Percentiles rank a stretch among this genome's conserved stretches.
Evolutionary conservation across 202 grass and related monocot genomes (phyloP).

Genomic region (Hordeum pubiflorum): DNA sequence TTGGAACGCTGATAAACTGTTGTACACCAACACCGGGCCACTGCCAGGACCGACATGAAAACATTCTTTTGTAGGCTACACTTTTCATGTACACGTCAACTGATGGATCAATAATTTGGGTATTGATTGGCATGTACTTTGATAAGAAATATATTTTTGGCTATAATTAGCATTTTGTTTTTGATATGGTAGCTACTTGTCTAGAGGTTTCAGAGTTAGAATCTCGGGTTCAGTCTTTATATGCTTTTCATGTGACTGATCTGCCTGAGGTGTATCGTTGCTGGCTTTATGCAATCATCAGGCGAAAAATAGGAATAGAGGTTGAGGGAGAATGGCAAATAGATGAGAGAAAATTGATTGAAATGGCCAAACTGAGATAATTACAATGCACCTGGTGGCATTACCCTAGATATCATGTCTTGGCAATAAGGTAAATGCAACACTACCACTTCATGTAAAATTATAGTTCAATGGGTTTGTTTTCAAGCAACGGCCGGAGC

Average conservation of each 20-base stretch:
- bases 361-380: background rate
- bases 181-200: background rate
- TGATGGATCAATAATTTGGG: background rate
- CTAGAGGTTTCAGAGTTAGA: background rate
- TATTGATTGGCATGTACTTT: background rate
- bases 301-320: background rate
- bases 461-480: too few species aligned
- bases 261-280: background rate
- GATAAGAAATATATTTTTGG: background rate
- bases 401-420: too few species aligned
- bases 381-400: background rate
- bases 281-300: background rate
- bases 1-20: conserved; percentile 2
- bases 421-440: too few species aligned
- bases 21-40: background rate
- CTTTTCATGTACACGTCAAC: background rate
- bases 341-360: background rate
- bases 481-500: too few species aligned
- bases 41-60: background rate
- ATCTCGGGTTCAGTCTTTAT: background rate
- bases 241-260: background rate
- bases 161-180: background rate
- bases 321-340: background rate
- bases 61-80: background rate
- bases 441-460: too few species aligned